Evolutionary conservation across 75 land plant species (phyloP).

Genomic region (Selaginella tamariscina): DNA sequence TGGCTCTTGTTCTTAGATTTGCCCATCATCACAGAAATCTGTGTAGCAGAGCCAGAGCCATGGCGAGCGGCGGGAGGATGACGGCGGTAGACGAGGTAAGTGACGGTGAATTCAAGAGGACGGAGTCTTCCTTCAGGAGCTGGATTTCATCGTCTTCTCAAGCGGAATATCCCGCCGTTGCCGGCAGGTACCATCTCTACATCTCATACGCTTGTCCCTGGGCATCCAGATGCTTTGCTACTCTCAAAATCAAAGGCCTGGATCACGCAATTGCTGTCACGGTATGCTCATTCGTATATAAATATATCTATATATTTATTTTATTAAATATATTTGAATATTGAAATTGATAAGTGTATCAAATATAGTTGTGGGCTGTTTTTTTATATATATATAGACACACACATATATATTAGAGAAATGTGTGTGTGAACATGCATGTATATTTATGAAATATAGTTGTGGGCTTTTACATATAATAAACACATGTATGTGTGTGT

Average conservation of each 20-base stretch:
- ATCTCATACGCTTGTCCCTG: slow-evolving; percentile 85
- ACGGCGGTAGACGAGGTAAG: slow-evolving; percentile 52
- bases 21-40: no score
- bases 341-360: background rate
- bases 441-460: slow-evolving; percentile 4
- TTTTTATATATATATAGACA: background rate
- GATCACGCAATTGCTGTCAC: slow-evolving; percentile 62
- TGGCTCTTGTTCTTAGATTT: no score
- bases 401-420: slow-evolving; percentile 7
- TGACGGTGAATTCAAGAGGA: slow-evolving; percentile 54
- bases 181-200: slow-evolving; percentile 74
- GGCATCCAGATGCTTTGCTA: slow-evolving; percentile 74
- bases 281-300: no score
- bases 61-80: no score
- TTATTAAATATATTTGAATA: background rate
- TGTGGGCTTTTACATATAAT: slow-evolving; percentile 5
- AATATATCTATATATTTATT: no score
- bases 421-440: background rate
- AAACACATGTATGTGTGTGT: no score
- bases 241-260: slow-evolving; percentile 66
- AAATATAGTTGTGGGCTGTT: slow-evolving; percentile 1
- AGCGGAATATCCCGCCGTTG: slow-evolving; percentile 48
- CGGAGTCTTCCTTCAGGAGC: slow-evolving; percentile 55
- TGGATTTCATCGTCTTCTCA: slow-evolving; percentile 37
- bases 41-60: no score